Conservation (phyloP, 1,284 basidiomycete genomes). For the Tylopilus sp. region DNA sequence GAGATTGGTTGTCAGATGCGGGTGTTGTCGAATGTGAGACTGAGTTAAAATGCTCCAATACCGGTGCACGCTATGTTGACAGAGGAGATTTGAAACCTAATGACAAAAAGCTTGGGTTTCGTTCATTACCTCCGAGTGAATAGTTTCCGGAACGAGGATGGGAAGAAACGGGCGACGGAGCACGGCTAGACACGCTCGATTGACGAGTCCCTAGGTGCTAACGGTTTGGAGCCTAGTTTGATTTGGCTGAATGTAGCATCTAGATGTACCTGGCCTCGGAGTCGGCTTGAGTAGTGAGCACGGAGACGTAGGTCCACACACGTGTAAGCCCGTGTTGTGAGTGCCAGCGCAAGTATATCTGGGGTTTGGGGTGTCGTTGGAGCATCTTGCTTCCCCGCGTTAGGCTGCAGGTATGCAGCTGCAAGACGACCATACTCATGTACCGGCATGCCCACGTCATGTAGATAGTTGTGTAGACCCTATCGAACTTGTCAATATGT, state of each 20-base stretch:
- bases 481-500: slow-evolving; percentile 39
- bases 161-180: slow-evolving; percentile 70
- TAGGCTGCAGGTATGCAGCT: slow-evolving; percentile 62
- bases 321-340: slow-evolving; percentile 75
- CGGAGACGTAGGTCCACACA: slow-evolving; percentile 79
- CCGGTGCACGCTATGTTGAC: slow-evolving; percentile 61
- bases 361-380: slow-evolving; percentile 33
- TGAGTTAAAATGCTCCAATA: too few species aligned
- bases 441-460: slow-evolving; percentile 77
- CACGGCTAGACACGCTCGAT: slow-evolving; percentile 61
- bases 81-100: slow-evolving; percentile 72
- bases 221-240: slow-evolving; percentile 3
- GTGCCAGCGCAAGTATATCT: slow-evolving; percentile 62
- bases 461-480: slow-evolving; percentile 84
- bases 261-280: slow-evolving; percentile 49
- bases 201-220: slow-evolving; percentile 31
- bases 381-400: slow-evolving; percentile 41
- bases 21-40: too few species aligned
- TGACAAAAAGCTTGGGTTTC: slow-evolving; percentile 17
- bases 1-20: too few species aligned
- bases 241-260: slow-evolving; percentile 22
- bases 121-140: slow-evolving; percentile 38
- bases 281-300: slow-evolving; percentile 69
- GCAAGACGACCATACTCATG: slow-evolving; percentile 76
- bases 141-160: slow-evolving; percentile 53